Evolutionary conservation across 2,329 filamentous ascomycete species (phyloP).

Genomic region (Ustulina deusta): DNA sequence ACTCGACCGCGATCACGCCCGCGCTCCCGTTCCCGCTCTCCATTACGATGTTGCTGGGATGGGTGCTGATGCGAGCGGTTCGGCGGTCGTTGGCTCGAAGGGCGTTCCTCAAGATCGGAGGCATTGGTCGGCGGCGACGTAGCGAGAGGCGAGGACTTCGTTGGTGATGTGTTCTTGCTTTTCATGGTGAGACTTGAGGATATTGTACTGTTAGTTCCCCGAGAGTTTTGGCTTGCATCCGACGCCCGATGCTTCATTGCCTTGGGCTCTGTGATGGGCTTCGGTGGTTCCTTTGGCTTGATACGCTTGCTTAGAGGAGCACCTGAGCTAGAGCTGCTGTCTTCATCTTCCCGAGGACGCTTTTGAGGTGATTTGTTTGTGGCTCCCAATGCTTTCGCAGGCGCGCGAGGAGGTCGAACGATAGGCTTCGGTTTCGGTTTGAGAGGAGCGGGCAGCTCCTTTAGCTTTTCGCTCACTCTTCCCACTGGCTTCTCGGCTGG

Average conservation of each 20-base stretch:
- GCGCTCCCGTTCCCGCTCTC: conserved; percentile 42
- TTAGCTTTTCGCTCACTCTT: conserved; percentile 43
- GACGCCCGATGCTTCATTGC: conserved; percentile 61
- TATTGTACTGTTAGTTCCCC: conserved; percentile 52
- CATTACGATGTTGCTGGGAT: conserved; percentile 41
- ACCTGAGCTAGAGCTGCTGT: conserved; percentile 71
- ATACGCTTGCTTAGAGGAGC: conserved; percentile 69
- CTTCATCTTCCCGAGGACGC: conserved; percentile 64
- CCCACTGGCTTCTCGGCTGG: conserved; percentile 25
- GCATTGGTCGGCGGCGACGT: conserved; percentile 74
- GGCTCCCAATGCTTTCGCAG: conserved; percentile 45
- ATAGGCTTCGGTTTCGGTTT: conserved; percentile 53
- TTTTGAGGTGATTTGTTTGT: conserved; percentile 59
- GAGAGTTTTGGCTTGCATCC: conserved; percentile 62
- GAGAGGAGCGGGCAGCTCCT: conserved; percentile 43
- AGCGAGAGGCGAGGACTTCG: conserved; percentile 74
- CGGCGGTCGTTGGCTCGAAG: conserved; percentile 41
- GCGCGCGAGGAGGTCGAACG: conserved; percentile 47
- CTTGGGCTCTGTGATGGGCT: conserved; percentile 50
- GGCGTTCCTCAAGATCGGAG: conserved; percentile 66
- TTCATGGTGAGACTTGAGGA: conserved; percentile 59
- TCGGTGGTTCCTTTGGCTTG: conserved; percentile 59
- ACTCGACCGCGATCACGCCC: conserved; percentile 39
- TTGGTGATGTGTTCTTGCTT: conserved; percentile 67
- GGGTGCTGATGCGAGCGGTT: conserved; percentile 36